Percentiles rank a stretch among this genome's conserved stretches.
Conservation (phyloP, 164 flowering plant species). For the Malania oleifera region DNA sequence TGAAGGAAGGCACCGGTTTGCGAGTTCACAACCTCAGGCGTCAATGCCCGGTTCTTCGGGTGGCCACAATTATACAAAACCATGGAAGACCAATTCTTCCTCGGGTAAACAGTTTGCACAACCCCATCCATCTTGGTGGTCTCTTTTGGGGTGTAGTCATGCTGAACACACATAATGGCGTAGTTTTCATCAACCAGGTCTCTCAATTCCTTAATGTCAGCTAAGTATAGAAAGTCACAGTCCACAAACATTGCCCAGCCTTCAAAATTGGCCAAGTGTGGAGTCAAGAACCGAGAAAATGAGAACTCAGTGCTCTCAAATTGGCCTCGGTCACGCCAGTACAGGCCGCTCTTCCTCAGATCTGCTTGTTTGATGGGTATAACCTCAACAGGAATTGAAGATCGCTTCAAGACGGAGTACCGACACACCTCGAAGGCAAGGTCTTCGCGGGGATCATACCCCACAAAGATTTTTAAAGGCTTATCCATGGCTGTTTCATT, state of each 20-base stretch:
- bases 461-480: constrained; percentile 75
- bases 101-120: constrained; percentile 81
- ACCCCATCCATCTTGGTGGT: constrained; percentile 92
- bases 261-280: constrained; percentile 57
- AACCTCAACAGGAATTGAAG: constrained; percentile 74
- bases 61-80: constrained; percentile 90
- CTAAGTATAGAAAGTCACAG: constrained; percentile 82
- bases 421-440: constrained; percentile 78
- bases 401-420: constrained; percentile 61
- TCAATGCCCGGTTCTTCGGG: constrained; percentile 61
- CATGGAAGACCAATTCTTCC: constrained; percentile 98
- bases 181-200: constrained; percentile 73
- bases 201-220: constrained; percentile 68
- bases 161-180: constrained; percentile 95
- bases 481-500: constrained; percentile 11
- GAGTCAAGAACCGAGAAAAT: constrained; percentile 75
- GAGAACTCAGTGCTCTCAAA: constrained; percentile 96
- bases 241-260: constrained; percentile 98
- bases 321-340: constrained; percentile 74
- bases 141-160: constrained; percentile 90
- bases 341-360: constrained; percentile 55
- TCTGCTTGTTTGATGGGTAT: constrained; percentile 71
- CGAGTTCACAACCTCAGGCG: constrained; percentile 71
- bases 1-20: constrained; percentile 86
- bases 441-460: constrained; percentile 89